Evolutionary conservation across 352 stramenopile genomes (phyloP).

Genomic region (Pythium utonaiense): DNA sequence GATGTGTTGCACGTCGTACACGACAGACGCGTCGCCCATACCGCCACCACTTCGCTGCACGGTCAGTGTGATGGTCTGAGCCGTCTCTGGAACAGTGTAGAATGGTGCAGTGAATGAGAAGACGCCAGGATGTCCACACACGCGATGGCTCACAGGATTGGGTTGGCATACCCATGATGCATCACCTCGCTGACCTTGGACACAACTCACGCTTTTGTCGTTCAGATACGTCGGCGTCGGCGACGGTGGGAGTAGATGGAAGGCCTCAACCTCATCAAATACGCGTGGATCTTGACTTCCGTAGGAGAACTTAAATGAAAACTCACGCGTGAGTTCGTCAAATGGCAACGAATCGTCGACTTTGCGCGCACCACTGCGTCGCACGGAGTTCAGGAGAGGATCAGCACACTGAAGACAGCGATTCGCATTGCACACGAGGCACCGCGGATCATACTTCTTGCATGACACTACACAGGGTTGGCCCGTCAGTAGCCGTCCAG

Average conservation of each 20-base stretch:
- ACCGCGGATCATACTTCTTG: slow-evolving; percentile 88
- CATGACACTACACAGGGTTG: slow-evolving; percentile 53
- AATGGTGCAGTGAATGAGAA: slow-evolving; percentile 85
- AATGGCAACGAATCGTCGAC: slow-evolving; percentile 69
- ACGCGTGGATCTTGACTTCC: slow-evolving; percentile 82
- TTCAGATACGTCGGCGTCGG: slow-evolving; percentile 35
- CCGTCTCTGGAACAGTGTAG: slow-evolving; percentile 80
- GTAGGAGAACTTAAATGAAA: slow-evolving; percentile 90
- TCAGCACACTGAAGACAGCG: slow-evolving; percentile 89
- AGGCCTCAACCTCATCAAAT: slow-evolving; percentile 93
- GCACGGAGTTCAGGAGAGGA: slow-evolving; percentile 88
- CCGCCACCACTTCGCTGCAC: slow-evolving; percentile 86
- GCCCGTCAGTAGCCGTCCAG: background rate
- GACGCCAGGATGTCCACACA: slow-evolving; percentile 90
- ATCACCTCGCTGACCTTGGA: slow-evolving; percentile 56
- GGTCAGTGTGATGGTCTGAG: slow-evolving; percentile 72
- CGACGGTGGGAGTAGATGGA: slow-evolving; percentile 32
- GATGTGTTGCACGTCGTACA: slow-evolving; percentile 84
- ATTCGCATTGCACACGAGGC: slow-evolving; percentile 73
- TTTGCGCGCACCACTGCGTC: slow-evolving; percentile 78
- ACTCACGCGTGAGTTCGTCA: slow-evolving; percentile 88
- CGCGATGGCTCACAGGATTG: slow-evolving; percentile 58
- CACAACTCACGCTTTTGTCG: slow-evolving; percentile 49
- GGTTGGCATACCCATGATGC: slow-evolving; percentile 61
- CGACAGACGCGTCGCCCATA: slow-evolving; percentile 59